These are phyloP conservation scores for Diplodia sapinea DNA, from an alignment of 2,329 filamentous ascomycete genomes.

Conservation along the genomic window DNA sequence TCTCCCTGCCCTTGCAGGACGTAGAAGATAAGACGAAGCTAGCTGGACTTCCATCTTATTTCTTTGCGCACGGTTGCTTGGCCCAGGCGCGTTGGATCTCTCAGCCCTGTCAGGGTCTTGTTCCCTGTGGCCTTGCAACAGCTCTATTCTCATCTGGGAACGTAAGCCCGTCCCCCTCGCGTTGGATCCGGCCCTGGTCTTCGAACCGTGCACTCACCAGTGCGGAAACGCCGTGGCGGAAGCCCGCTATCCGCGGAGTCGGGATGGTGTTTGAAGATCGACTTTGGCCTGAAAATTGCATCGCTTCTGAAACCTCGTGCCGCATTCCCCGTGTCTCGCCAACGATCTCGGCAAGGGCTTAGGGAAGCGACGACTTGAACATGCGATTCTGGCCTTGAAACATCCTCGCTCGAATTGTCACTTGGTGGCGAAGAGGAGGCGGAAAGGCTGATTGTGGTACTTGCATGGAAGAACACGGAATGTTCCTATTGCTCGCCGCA, in stretches of 20 bases:
- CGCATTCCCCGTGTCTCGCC: neutral
- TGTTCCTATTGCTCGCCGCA: neutral
- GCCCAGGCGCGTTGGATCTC: neutral
- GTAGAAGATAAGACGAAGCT: neutral
- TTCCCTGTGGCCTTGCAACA: neutral
- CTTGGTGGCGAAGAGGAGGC: neutral
- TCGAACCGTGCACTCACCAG: neutral
- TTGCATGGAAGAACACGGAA: neutral
- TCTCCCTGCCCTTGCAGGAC: neutral
- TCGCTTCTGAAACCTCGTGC: neutral
- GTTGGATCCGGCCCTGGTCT: neutral
- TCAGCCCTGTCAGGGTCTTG: neutral
- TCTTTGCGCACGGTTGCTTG: neutral
- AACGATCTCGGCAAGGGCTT: neutral
- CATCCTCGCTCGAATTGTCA: neutral
- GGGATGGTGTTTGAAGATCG: neutral
- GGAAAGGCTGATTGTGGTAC: neutral
- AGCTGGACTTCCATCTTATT: neutral
- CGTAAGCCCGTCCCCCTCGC: neutral
- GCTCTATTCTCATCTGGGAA: neutral
- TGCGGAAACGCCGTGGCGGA: neutral
- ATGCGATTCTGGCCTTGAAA: neutral
- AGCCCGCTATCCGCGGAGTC: neutral
- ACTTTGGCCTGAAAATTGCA: neutral
- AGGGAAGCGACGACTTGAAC: neutral